Base-by-base conservation (phyloP, 371 early-diverging fungal species). In the Mortierella sp. region DNA sequence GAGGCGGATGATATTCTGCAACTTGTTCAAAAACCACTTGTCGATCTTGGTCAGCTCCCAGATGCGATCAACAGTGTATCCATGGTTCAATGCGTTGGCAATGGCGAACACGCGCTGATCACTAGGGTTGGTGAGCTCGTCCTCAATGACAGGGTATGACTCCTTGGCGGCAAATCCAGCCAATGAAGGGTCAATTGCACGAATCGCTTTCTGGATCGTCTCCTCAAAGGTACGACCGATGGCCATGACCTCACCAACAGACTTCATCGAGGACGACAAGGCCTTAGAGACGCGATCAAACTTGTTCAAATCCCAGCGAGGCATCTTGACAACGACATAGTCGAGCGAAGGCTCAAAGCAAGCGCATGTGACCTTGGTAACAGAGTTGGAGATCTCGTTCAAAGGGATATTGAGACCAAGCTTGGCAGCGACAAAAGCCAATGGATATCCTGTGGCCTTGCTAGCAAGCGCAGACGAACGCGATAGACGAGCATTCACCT, bases 191-290 rank as follows among this genome's bases (percentile, higher is more conserved):
- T 92, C 93, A 10, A 90, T 89, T 48, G 85, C 85, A 38, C 93
- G 91, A 58, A 92, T 90, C 30, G 93, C 93, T 87, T 97, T 96
- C 80, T 97, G 96, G 68, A 97, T 79, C 42, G 88, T 86, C 80
- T 97, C 97, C 81, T 97, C 97, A 67, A 94, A 97, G 2, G 95
- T 95, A 50, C 96, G 89, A 24, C 96, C 97, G 61, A 97, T 95
- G 8, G 96, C 95, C 98, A 97, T 97, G 54, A 96, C 96, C 76
- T 97, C 98, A 71, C 98, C 98, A 5, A 97, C 96, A 70, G 90
- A 90, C 82, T 97, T 97, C 97, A 96, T 96, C 41, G 89, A 83
- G 31, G 91, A 90, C 18, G 94, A 93, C 55, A 95, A 85, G 31
- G 90, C 86, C 58, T 90, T 87, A 60, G 86, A 83, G 28, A 96